phyloP scores from a whole-genome alignment of 305 asterid genomes.

The Solanum hybrid region DNA sequence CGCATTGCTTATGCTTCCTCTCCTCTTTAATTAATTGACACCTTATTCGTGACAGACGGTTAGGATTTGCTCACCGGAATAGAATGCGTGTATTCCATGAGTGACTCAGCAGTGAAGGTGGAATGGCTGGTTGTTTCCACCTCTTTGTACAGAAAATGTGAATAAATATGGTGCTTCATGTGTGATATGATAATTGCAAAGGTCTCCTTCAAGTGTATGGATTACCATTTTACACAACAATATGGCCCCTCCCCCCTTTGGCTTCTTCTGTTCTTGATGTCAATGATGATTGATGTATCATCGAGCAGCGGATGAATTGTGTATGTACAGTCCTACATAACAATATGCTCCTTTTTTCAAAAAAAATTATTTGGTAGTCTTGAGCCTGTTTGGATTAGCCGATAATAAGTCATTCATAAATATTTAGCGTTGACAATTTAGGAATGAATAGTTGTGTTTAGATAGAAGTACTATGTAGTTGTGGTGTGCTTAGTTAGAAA shows the following conservation, averaged over 20 bases:
- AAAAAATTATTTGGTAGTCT: not conserved
- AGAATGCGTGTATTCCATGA: not conserved
- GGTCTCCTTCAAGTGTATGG: not conserved
- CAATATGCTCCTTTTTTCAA: not conserved
- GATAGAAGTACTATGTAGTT: not conserved
- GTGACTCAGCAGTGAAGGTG: not conserved
- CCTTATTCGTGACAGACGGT: not conserved
- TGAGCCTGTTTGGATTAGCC: not conserved
- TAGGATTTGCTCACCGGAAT: not conserved
- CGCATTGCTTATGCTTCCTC: not conserved
- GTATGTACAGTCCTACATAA: not conserved
- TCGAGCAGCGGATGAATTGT: not conserved
- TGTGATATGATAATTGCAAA: not conserved
- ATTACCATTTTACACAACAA: not conserved
- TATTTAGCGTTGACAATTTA: not conserved
- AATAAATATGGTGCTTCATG: not conserved
- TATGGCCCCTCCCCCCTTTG: not conserved
- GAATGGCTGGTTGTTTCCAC: not conserved
- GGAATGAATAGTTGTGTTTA: not conserved
- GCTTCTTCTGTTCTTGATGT: not conserved
- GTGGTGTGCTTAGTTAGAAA: not conserved
- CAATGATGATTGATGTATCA: not conserved
- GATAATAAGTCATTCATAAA: not conserved
- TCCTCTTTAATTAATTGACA: not conserved
- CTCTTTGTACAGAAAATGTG: not conserved